Evolutionary conservation across 106 monocot genomes (phyloP), one percentile per base, ranked within the genome.

Genomic region (Allium sativum): DNA sequence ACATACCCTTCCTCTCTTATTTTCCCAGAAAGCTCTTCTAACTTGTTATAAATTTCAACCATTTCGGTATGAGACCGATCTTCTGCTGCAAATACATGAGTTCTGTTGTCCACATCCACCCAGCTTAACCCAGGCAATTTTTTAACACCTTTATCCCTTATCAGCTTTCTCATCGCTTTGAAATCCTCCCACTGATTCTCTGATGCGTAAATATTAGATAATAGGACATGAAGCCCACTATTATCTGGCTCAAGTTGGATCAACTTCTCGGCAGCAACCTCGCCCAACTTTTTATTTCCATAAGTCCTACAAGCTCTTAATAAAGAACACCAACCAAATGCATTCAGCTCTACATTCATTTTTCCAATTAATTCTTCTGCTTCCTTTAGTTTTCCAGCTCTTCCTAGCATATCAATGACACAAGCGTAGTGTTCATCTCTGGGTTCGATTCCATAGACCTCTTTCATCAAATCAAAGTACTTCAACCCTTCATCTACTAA

Each of bases 211-310:
- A 90, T 78, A 44, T 53, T 84, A 0, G 84, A 81, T 2, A 90
- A 70, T 44, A 82, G 62, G 10, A 77, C 55, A 45, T 90, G 78
- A 44, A 70, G 69, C 9, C 88, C 84, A 2, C 63, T 72, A 47
- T 81, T 76, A 2, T 57, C 68, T 9, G 88, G 84, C 59, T 89
- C 81, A 14, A 89, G 65, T 46, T 53, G 57, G 67, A 89, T 66
- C 22, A 84, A 64, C 54, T 80, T 84, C 64, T 81, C 76, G 3
- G 88, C 88, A 3, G 88, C 88, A 42, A 71, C 2, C 75, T 89
- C 81, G 7, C 75, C 84, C 16, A 89, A 42, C 44, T 65, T 60
- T 12, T 68, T 78, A 16, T 68, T 56, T 43, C 72, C 71, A 42
- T 76, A 73, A 8, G 59, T 84, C 61, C 61, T 72, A 64, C 88